Percentiles rank a stretch among this genome's conserved stretches.
phyloP scores from a whole-genome alignment of 2,329 filamentous ascomycete species.

The Sordariomycetes sp. region DNA sequence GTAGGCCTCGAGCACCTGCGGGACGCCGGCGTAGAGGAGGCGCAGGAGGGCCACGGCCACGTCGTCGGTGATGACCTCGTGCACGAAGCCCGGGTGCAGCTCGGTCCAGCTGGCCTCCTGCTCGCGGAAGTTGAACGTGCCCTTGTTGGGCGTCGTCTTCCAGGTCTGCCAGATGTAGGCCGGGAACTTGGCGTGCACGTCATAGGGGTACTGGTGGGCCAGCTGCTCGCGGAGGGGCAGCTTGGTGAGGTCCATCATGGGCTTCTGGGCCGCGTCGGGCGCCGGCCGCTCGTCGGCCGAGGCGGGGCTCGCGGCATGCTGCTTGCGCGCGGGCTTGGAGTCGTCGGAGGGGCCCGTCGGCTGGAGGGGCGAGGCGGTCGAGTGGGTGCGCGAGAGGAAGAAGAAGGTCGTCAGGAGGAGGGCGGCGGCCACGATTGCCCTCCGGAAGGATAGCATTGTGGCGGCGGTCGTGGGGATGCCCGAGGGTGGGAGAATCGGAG shows the following conservation, averaged over 20 bases:
- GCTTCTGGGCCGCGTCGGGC: constrained; percentile 35
- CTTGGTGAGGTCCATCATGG: constrained; percentile 58
- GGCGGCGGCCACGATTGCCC: constrained; percentile 61
- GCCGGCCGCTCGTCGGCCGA: constrained; percentile 13
- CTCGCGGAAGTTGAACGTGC: constrained; percentile 69
- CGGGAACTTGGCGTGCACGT: constrained; percentile 78
- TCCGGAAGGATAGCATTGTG: constrained; percentile 67
- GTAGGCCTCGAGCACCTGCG: constrained; percentile 71
- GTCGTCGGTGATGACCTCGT: constrained; percentile 92
- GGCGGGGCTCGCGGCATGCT: constrained; percentile 8
- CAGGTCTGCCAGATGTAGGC: constrained; percentile 99
- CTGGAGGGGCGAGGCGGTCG: constrained; percentile 16
- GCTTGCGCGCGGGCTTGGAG: constrained; percentile 12
- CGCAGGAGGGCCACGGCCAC: constrained; percentile 72
- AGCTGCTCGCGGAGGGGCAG: constrained; percentile 72
- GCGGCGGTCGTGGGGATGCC: not conserved
- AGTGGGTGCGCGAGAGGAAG: constrained; percentile 54
- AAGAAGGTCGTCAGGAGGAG: constrained; percentile 60
- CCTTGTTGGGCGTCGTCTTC: constrained; percentile 73
- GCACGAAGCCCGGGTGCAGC: constrained; percentile 80
- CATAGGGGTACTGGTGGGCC: constrained; percentile 88
- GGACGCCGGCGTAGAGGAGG: constrained; percentile 75
- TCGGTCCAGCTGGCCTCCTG: constrained; percentile 85
- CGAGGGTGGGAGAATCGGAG: not conserved
- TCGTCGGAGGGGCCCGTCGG: constrained; percentile 20